Evolutionary conservation across 441 rosid species (phyloP).

Genomic region (Gossypium lobatum): DNA sequence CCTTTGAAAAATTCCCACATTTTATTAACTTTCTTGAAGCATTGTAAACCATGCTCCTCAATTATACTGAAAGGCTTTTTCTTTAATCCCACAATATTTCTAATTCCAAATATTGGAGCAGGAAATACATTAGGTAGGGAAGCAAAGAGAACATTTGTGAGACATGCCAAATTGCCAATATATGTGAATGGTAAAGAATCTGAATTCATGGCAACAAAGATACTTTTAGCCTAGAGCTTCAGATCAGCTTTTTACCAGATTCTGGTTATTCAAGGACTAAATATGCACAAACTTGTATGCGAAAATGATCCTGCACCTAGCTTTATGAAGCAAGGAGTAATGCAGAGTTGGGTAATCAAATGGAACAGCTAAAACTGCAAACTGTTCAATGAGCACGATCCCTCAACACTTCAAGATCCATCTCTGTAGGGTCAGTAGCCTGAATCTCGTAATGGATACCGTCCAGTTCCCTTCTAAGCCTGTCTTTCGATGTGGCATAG

Average conservation of each 20-base stretch:
- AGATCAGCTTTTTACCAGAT: conserved; percentile 13
- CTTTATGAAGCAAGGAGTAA: conserved; percentile 8
- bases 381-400: conserved; percentile 48
- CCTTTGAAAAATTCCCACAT: background rate
- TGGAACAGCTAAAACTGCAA: conserved; percentile 2
- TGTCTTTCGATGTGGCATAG: conserved; percentile 53
- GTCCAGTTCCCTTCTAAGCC: conserved; percentile 53
- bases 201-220: background rate
- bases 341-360: conserved; percentile 9
- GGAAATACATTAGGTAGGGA: background rate
- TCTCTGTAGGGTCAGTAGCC: conserved; percentile 68
- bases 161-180: background rate
- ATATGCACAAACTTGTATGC: conserved; percentile 5
- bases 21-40: background rate
- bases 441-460: conserved; percentile 69
- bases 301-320: conserved; percentile 15
- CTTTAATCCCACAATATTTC: background rate
- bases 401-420: conserved; percentile 51
- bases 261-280: conserved; percentile 18
- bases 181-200: background rate
- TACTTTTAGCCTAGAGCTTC: conserved; percentile 5
- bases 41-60: background rate
- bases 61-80: background rate
- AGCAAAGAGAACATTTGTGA: background rate
- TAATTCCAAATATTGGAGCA: background rate